Percentiles rank a stretch among this genome's conserved stretches.
Conservation (phyloP, 108 stramenopile genomes). For the Conticribra guillardii region DNA sequence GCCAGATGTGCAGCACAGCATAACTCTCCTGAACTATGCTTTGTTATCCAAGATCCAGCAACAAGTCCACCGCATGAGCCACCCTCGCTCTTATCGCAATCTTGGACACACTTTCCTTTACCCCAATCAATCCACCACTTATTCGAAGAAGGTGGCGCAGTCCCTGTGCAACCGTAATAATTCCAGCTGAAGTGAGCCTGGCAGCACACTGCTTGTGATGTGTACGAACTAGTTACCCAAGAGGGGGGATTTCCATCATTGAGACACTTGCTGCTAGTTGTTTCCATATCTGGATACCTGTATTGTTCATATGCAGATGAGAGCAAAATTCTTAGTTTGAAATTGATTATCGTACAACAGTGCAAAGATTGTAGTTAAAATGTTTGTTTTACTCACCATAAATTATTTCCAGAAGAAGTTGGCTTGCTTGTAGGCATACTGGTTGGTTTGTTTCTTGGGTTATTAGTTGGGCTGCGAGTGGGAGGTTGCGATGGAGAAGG, state of each 20-base stretch:
- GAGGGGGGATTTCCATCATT: slow-evolving; percentile 40
- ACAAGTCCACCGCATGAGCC: slow-evolving; percentile 44
- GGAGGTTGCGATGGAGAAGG: no score
- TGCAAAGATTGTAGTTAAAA: no score
- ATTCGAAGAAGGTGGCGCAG: slow-evolving; percentile 5
- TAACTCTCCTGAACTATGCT: slow-evolving; percentile 18
- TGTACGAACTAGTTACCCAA: slow-evolving; percentile 24
- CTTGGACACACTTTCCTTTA: slow-evolving; percentile 38
- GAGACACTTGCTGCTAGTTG: slow-evolving; percentile 15
- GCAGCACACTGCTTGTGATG: slow-evolving; percentile 24
- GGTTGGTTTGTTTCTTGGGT: neutral
- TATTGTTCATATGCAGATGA: neutral
- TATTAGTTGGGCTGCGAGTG: neutral
- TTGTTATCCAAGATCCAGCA: slow-evolving; percentile 23
- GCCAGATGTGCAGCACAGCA: slow-evolving; percentile 47
- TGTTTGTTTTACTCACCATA: neutral
- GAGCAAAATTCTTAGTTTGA: neutral
- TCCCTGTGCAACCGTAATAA: slow-evolving; percentile 26
- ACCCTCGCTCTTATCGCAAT: slow-evolving; percentile 33
- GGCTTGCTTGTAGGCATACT: neutral
- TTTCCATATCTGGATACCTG: slow-evolving; percentile 31
- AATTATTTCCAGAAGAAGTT: neutral
- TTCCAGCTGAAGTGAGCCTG: slow-evolving; percentile 38
- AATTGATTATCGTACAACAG: neutral
- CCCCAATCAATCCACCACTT: slow-evolving; percentile 45